These are phyloP conservation scores for Volvariella volvacea DNA, from an alignment of 1,284 basidiomycete species.

Conservation along the genomic window DNA sequence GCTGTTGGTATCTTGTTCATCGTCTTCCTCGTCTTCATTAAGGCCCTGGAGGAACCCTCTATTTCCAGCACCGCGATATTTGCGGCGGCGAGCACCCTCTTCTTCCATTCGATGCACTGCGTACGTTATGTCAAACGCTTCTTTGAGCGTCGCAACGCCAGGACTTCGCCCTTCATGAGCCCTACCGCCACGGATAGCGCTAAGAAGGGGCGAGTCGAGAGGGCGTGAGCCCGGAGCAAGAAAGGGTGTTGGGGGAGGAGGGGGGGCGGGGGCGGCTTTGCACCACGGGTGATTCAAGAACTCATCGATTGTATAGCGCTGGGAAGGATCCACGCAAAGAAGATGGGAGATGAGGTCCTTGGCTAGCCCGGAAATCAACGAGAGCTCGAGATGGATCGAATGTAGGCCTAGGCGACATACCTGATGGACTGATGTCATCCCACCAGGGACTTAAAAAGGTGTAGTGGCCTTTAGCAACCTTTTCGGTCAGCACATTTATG, in stretches of 20 bases:
- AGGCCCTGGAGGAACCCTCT: slow-evolving; percentile 80
- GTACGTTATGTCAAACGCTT: slow-evolving; percentile 98
- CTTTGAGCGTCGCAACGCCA: slow-evolving; percentile 87
- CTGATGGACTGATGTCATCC: slow-evolving; percentile 88
- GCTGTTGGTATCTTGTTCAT: slow-evolving; percentile 37
- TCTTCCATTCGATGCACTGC: slow-evolving; percentile 99
- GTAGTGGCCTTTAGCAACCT: slow-evolving; percentile 96
- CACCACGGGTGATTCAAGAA: slow-evolving; percentile 98
- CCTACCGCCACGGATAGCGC: slow-evolving; percentile 69
- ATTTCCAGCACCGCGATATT: slow-evolving; percentile 73
- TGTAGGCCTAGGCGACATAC: slow-evolving; percentile 34
- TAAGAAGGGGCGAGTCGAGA: slow-evolving; percentile 88
- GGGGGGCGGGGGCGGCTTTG: slow-evolving; percentile 57
- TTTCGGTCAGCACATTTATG: slow-evolving; percentile 96
- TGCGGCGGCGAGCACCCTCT: slow-evolving; percentile 83
- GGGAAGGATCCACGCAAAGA: slow-evolving; percentile 91
- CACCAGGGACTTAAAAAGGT: slow-evolving; percentile 99
- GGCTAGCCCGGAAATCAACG: slow-evolving; percentile 36
- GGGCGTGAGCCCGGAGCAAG: slow-evolving; percentile 35
- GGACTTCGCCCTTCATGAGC: slow-evolving; percentile 80
- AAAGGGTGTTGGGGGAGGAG: slow-evolving; percentile 54
- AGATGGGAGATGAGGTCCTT: slow-evolving; percentile 96
- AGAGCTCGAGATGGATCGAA: neutral
- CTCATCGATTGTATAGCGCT: slow-evolving; percentile 97
- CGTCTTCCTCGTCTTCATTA: slow-evolving; percentile 60